Evolutionary conservation across 2,329 filamentous ascomycete genomes (phyloP).

Genomic region (Trichoderma sp.): DNA sequence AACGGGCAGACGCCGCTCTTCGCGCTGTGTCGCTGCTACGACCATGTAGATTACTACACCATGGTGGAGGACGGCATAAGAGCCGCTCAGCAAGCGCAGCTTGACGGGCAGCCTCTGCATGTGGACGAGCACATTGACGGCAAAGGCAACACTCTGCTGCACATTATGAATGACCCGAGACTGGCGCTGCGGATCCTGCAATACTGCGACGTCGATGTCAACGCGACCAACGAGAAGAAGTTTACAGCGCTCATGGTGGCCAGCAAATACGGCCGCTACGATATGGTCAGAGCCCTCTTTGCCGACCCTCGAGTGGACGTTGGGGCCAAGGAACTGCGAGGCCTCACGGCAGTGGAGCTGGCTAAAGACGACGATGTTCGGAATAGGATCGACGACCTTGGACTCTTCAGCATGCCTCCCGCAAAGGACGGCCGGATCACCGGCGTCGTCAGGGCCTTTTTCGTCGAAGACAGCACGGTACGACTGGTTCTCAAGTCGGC

Average conservation of each 20-base stretch:
- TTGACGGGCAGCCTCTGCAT: conserved; percentile 78
- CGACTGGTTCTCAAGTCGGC: conserved; percentile 93
- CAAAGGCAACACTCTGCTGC: conserved; percentile 93
- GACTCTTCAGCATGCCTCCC: conserved; percentile 74
- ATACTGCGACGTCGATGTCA: conserved; percentile 90
- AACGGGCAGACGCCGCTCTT: conserved; percentile 98
- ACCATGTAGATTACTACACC: conserved; percentile 79
- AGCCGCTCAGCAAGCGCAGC: conserved; percentile 72
- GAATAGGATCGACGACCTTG: conserved; percentile 93
- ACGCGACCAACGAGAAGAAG: conserved; percentile 90
- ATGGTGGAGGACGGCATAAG: conserved; percentile 86
- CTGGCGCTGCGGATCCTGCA: conserved; percentile 76
- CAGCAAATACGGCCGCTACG: conserved; percentile 94
- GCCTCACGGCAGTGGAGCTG: conserved; percentile 90
- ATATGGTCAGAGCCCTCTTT: conserved; percentile 88
- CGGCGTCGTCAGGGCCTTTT: conserved; percentile 91
- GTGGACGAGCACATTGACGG: conserved; percentile 89
- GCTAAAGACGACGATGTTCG: conserved; percentile 97
- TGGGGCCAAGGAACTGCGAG: conserved; percentile 79
- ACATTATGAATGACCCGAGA: conserved; percentile 86
- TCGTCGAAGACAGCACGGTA: conserved; percentile 94
- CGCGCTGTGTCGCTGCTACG: conserved; percentile 91
- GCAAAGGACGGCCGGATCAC: conserved; percentile 80
- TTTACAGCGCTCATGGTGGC: conserved; percentile 98
- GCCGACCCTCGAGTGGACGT: conserved; percentile 85